Base-by-base conservation (phyloP, 768 basidiomycete species). In the Pholiota conissans region DNA sequence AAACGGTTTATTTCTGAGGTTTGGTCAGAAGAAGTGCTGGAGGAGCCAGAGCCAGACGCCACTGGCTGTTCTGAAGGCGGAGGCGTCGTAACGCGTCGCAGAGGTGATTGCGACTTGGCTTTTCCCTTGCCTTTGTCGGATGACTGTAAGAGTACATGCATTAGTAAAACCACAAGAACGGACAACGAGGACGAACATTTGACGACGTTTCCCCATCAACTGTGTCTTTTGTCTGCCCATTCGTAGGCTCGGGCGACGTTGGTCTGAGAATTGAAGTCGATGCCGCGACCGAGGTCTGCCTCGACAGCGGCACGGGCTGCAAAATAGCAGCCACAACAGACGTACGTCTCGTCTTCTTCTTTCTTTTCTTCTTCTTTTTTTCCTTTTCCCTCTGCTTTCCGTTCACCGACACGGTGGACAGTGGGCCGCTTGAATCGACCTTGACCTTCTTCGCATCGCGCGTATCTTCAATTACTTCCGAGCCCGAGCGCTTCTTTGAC, bases 71-170 rank as follows among this genome's bases (percentile, higher is more conserved):
- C 54, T 55, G 28, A 28, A 24, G 37, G 3, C 11, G 32, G 28
- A 35, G 52, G 51, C 22, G 51, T 28, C 27, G 45, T 18, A n/a
- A 56, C 32, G 26, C 56, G 61, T 3, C 59, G 49, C 10, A 55
- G 34, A 35, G 63, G 61, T 6, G 67, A 63, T 30, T 65, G 65
- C 20, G 73, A 66, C 5, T 60, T 64, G 13, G 72, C 75, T 58
- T 71, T 76, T 18, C 71, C 72, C 56, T 80, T 79, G 42, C 76
- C 76, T 60, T 80, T 78, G 57, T 71, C 72, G 3, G 62, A 65
- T n/a, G 64, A 66, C 67, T 74, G 42, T 54, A 58, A 24, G 16
- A n/a, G 14, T 22, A n/a, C n/a, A n/a, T 32, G 6, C 13, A 27
- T 59, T 30, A 48, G 24, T 51, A 48, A 55, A 18, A 18, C 53